These are phyloP conservation scores for Torulaspora gathmanii DNA, from an alignment of 805 yeast genomes.

Conservation along the genomic window DNA sequence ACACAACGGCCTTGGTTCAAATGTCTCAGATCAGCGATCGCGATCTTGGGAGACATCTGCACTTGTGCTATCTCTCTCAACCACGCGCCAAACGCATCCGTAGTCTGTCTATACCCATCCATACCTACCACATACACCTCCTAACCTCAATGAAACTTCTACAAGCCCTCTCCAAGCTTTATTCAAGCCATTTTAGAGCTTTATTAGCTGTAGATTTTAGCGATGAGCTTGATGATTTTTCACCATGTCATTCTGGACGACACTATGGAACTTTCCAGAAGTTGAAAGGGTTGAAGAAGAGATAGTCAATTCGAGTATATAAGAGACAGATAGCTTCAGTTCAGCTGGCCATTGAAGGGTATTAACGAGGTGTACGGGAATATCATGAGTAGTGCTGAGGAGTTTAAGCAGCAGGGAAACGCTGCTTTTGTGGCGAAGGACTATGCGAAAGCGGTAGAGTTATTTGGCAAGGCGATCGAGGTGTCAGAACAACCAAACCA, in stretches of 20 bases:
- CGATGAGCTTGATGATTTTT: constrained; percentile 16
- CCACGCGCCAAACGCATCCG: constrained; percentile 46
- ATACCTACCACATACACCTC: background rate
- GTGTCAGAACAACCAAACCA: constrained; percentile 81
- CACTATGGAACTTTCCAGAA: constrained; percentile 17
- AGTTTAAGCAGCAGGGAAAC: constrained; percentile 87
- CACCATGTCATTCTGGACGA: constrained; percentile 9
- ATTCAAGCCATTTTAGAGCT: background rate
- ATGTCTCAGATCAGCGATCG: constrained; percentile 55
- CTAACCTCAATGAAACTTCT: background rate
- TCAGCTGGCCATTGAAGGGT: background rate
- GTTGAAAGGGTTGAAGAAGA: background rate
- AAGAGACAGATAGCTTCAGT: background rate
- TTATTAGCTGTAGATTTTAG: background rate
- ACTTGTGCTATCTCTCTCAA: constrained; percentile 38
- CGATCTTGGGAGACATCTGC: constrained; percentile 51
- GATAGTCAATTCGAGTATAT: background rate
- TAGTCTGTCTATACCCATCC: constrained; percentile 30
- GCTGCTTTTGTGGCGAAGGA: constrained; percentile 87
- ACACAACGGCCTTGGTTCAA: constrained; percentile 74
- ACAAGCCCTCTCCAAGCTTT: background rate
- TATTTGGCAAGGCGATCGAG: constrained; percentile 82
- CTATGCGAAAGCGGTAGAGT: constrained; percentile 70
- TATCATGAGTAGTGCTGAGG: constrained; percentile 52
- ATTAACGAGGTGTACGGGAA: constrained; percentile 14